phyloP scores from a whole-genome alignment of 148 eudicot genomes.

The Salicornia ramosissima region DNA sequence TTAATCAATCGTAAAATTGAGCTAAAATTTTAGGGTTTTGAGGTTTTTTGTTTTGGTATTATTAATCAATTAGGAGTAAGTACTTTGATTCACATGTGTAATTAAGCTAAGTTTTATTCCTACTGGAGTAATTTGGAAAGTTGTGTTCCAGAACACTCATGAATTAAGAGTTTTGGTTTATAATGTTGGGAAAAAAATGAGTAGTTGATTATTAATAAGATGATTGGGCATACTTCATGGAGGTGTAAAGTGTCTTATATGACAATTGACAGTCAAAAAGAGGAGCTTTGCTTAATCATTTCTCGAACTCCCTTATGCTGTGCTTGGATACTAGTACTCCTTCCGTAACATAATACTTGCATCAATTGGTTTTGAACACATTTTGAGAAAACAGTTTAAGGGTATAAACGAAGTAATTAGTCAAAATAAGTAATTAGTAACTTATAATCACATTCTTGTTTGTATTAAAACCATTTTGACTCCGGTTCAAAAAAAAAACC shows the following conservation, averaged over 20 bases:
- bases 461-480: too few relatives aligned
- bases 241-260: not conserved
- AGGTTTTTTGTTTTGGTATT: not conserved
- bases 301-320: not conserved
- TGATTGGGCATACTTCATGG: not conserved
- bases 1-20: not conserved
- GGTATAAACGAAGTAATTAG: too few relatives aligned
- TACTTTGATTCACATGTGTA: too few relatives aligned
- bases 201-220: not conserved
- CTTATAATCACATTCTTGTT: too few relatives aligned
- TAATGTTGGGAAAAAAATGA: not conserved
- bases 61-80: not conserved
- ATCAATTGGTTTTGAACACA: too few relatives aligned
- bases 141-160: not conserved
- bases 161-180: not conserved
- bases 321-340: too few relatives aligned
- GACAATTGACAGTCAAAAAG: not conserved
- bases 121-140: not conserved
- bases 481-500: too few relatives aligned
- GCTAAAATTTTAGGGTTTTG: not conserved
- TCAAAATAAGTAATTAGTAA: too few relatives aligned
- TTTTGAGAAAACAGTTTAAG: too few relatives aligned
- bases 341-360: too few relatives aligned
- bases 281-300: not conserved
- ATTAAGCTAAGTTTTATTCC: not conserved